Evolutionary conservation across 208 protist species (phyloP).

Genomic region (Trypanosoma congolense): DNA sequence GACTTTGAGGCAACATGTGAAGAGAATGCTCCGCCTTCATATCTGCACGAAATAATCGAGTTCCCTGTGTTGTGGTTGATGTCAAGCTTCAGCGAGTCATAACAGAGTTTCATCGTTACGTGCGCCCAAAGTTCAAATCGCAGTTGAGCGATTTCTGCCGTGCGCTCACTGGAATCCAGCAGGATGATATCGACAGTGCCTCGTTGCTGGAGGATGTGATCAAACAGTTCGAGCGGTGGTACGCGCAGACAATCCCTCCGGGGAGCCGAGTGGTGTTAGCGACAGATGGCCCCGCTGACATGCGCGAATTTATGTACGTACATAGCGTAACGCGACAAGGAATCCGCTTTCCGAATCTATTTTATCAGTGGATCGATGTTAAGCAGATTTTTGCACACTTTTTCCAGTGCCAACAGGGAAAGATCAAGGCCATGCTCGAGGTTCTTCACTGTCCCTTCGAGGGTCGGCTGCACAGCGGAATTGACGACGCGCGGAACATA

Average conservation of each 20-base stretch:
- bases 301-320: conserved; percentile 81
- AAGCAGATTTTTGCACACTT: conserved; percentile 77
- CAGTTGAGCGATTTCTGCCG: conserved; percentile 88
- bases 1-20: conserved; percentile 93
- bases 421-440: conserved; percentile 87
- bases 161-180: conserved; percentile 89
- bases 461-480: conserved; percentile 78
- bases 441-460: conserved; percentile 69
- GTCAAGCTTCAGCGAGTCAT: conserved; percentile 50
- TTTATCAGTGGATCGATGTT: conserved; percentile 86
- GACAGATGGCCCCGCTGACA: conserved; percentile 78
- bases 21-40: conserved; percentile 51
- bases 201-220: conserved; percentile 69
- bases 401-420: conserved; percentile 70
- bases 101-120: conserved; percentile 86
- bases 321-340: conserved; percentile 70
- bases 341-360: conserved; percentile 74
- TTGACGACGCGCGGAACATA: conserved; percentile 85
- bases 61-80: conserved; percentile 91
- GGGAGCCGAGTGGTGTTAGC: conserved; percentile 59
- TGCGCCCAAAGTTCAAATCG: conserved; percentile 78
- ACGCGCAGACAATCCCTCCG: conserved; percentile 52
- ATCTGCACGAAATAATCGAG: conserved; percentile 95
- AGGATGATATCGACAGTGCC: conserved; percentile 84
- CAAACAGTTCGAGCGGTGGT: conserved; percentile 77